A percentile compares a stretch with the other conserved stretches of the same genome.
phyloP scores from a whole-genome alignment of 2,329 filamentous ascomycete species.

The Colletotrichum brevisporum region DNA sequence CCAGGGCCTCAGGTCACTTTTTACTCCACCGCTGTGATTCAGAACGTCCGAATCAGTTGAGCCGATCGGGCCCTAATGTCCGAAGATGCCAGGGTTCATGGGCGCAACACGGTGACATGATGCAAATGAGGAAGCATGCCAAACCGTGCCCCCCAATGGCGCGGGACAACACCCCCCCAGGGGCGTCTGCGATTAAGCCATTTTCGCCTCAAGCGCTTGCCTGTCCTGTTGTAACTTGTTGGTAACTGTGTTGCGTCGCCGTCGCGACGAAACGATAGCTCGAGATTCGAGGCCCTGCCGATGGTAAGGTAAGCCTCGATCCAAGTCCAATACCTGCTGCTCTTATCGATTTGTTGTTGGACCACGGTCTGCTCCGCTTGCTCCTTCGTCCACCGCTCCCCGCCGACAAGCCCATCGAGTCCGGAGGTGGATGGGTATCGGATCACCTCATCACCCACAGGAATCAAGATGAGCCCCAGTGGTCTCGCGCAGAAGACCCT shows the following conservation, averaged over 20 bases:
- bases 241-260: not conserved
- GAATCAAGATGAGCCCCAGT: conserved; percentile 10
- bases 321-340: not conserved
- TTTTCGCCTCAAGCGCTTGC: conserved; percentile 21
- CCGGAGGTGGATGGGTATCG: conserved; percentile 19
- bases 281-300: not conserved
- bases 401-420: conserved; percentile 11
- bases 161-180: conserved; percentile 13
- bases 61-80: too few species aligned
- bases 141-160: conserved; percentile 25
- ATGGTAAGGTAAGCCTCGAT: conserved; percentile 7
- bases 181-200: conserved; percentile 12
- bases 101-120: conserved; percentile 27
- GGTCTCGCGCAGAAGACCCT: conserved; percentile 21
- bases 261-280: conserved; percentile 4
- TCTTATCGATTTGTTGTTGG: not conserved
- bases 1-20: too few species aligned
- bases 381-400: conserved; percentile 15
- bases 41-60: too few species aligned
- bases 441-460: conserved; percentile 18
- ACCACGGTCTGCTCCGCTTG: not conserved
- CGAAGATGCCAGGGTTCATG: conserved; percentile 39
- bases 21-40: too few species aligned
- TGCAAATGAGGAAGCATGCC: conserved; percentile 38
- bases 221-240: conserved; percentile 8